Conservation (phyloP, 2,329 filamentous ascomycete species). For the Nemania bipapillata region DNA sequence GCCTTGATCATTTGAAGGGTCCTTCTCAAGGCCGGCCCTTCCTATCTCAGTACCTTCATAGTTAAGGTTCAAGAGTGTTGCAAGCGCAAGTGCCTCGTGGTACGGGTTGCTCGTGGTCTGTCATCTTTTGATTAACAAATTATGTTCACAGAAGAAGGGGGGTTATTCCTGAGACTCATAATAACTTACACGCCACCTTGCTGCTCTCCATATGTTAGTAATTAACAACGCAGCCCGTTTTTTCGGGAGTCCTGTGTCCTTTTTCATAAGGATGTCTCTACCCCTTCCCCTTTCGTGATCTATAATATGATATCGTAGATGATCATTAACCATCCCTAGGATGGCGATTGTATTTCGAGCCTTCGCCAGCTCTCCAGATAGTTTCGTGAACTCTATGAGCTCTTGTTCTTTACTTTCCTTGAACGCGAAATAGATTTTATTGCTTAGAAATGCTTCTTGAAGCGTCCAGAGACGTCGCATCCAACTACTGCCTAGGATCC, state of each 20-base stretch:
- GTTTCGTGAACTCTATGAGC: not conserved
- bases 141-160: not conserved
- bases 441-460: slow-evolving; percentile 17
- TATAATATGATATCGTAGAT: not conserved
- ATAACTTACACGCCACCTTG: not conserved
- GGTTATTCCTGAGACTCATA: not conserved
- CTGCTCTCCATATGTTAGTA: slow-evolving; percentile 1
- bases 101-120: not conserved
- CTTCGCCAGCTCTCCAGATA: not conserved
- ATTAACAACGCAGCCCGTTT: not conserved
- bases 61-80: slow-evolving; percentile 4
- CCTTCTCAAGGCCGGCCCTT: not conserved
- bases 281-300: not conserved
- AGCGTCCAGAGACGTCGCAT: slow-evolving; percentile 21
- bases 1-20: too few relatives aligned
- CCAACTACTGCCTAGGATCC: slow-evolving; percentile 3
- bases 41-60: not conserved
- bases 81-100: slow-evolving; percentile 8
- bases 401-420: not conserved
- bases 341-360: not conserved
- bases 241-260: not conserved
- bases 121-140: not conserved
- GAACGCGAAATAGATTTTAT: slow-evolving; percentile 2
- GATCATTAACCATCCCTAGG: not conserved
- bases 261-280: too few relatives aligned